These are phyloP conservation scores for Periconia sp. DNA, from an alignment of 2,329 filamentous ascomycete species.

Conservation along the genomic window DNA sequence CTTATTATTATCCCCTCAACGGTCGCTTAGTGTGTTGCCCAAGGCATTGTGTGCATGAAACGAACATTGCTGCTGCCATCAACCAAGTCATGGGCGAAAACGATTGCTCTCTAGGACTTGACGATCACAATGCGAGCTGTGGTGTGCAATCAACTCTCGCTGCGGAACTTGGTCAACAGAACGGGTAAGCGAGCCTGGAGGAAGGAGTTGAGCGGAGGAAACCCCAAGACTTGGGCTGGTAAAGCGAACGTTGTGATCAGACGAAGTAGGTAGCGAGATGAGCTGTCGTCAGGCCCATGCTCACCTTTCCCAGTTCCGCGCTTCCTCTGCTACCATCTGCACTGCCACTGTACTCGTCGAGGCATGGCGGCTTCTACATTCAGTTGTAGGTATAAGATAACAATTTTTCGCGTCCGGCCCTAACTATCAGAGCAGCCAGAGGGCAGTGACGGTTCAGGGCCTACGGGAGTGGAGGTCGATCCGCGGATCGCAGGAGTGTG, in stretches of 20 bases:
- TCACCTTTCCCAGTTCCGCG: not conserved
- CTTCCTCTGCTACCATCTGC: not conserved
- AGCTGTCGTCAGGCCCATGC: not conserved
- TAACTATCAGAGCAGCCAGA: not conserved
- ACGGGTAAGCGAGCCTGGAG: not conserved
- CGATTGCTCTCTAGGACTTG: too few species aligned
- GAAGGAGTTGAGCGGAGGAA: not conserved
- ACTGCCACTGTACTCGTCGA: too few species aligned
- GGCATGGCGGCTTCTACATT: too few species aligned
- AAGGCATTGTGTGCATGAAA: not conserved
- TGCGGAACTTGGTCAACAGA: too few species aligned
- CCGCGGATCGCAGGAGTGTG: conserved; percentile 4
- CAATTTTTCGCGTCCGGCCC: not conserved
- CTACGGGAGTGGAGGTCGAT: conserved; percentile 4
- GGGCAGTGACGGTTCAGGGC: not conserved
- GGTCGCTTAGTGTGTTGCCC: not conserved
- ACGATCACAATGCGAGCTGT: not conserved
- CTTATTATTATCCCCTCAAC: not conserved
- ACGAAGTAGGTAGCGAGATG: not conserved
- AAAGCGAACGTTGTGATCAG: not conserved
- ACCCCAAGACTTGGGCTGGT: not conserved
- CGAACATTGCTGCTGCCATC: not conserved
- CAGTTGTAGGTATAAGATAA: not conserved
- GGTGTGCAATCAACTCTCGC: too few species aligned
- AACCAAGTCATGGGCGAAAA: not conserved